Conservation (phyloP, 257 asterid species). For the Henckelia pumila region DNA sequence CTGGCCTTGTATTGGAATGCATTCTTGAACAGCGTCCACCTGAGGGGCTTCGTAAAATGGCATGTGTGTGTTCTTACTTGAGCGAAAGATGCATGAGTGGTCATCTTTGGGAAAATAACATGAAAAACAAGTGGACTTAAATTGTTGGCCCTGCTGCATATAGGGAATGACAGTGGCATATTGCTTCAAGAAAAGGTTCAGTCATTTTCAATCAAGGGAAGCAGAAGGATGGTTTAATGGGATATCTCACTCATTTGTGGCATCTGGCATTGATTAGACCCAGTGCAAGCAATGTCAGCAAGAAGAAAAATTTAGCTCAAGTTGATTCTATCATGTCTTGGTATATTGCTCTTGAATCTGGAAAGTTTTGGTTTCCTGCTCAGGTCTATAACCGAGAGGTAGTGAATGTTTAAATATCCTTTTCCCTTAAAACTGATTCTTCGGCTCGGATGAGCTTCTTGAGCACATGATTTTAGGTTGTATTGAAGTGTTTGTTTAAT, state of each 20-base stretch:
- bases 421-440: slow-evolving; percentile 1
- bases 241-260: slow-evolving; percentile 43
- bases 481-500: slow-evolving; percentile 20
- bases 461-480: slow-evolving; percentile 11
- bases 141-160: slow-evolving; percentile 53
- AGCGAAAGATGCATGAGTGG: slow-evolving; percentile 61
- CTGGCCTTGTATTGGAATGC: slow-evolving; percentile 74
- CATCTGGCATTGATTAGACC: slow-evolving; percentile 49
- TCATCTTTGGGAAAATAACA: slow-evolving; percentile 64
- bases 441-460: slow-evolving; percentile 6
- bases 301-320: slow-evolving; percentile 38
- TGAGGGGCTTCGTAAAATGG: slow-evolving; percentile 67
- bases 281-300: slow-evolving; percentile 28
- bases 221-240: slow-evolving; percentile 43
- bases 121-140: slow-evolving; percentile 67
- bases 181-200: slow-evolving; percentile 49
- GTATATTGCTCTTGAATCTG: slow-evolving; percentile 80
- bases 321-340: slow-evolving; percentile 64
- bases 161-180: slow-evolving; percentile 51
- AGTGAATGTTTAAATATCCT: neutral
- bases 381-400: slow-evolving; percentile 96
- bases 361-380: slow-evolving; percentile 81
- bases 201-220: slow-evolving; percentile 45
- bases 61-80: slow-evolving; percentile 51
- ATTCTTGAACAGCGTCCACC: slow-evolving; percentile 82